These are phyloP conservation scores for Boletellus sp. DNA, from an alignment of 768 basidiomycete genomes.

Conservation along the genomic window DNA sequence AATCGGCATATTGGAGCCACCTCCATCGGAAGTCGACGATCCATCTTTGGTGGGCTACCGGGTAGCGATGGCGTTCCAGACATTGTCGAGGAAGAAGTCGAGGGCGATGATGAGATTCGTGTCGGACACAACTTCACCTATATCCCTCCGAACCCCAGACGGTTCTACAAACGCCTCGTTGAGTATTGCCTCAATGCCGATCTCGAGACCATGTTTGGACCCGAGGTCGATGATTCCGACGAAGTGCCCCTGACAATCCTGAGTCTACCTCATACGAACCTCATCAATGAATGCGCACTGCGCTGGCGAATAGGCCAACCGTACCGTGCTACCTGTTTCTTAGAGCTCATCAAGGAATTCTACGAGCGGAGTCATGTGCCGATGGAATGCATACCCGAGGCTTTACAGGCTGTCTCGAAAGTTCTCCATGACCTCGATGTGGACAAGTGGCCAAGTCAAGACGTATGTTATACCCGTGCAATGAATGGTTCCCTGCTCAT, in stretches of 20 bases:
- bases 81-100: slow-evolving; percentile 38
- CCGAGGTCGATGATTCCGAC: slow-evolving; percentile 89
- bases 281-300: slow-evolving; percentile 84
- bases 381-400: slow-evolving; percentile 92
- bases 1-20: slow-evolving; percentile 53
- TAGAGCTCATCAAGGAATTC: slow-evolving; percentile 81
- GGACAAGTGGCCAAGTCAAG: slow-evolving; percentile 74
- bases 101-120: slow-evolving; percentile 65
- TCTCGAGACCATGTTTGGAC: slow-evolving; percentile 84
- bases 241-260: slow-evolving; percentile 94
- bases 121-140: slow-evolving; percentile 81
- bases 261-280: slow-evolving; percentile 69
- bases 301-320: slow-evolving; percentile 86
- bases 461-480: slow-evolving; percentile 52
- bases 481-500: slow-evolving; percentile 3
- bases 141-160: slow-evolving; percentile 85
- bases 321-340: slow-evolving; percentile 74
- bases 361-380: slow-evolving; percentile 91
- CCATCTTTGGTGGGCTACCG: slow-evolving; percentile 40
- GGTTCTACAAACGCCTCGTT: slow-evolving; percentile 80
- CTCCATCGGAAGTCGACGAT: slow-evolving; percentile 68
- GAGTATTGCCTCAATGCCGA: slow-evolving; percentile 81
- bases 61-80: slow-evolving; percentile 32
- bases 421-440: slow-evolving; percentile 66
- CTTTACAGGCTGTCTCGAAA: slow-evolving; percentile 67